Base-by-base conservation (phyloP, 2,329 filamentous ascomycete species). In the Onygenales sp. region DNA sequence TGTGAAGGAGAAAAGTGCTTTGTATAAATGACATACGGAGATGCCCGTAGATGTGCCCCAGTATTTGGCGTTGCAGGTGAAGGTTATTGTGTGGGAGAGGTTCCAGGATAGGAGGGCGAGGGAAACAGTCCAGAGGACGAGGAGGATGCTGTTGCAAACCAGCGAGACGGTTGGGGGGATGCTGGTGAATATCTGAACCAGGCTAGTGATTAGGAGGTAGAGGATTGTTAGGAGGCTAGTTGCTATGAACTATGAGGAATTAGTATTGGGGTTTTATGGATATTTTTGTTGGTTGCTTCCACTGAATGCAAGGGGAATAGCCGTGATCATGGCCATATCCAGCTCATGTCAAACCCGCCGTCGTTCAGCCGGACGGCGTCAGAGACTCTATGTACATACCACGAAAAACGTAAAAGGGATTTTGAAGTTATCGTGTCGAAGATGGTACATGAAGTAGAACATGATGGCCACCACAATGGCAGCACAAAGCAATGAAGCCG, bases 331-430 rank as follows among this genome's bases (percentile, higher is more conserved):
- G 21, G 21, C 21, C 4, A 27, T 27, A 27, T 27, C 21, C 21
- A 27, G 21, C 21, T 27, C 21, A 27, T 27, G 21, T 27, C 21
- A 27, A 27, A 27, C 21, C 3, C 21, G 4, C 21, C 21, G 21
- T 27, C 21, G 21, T 27, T 4, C 21, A 27, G 21, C 21, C 21
- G 3, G 1, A 5, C 21, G 21, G 3, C 3, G 21, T 27, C 21
- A 5, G 21, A 27, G 21, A 27, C 21, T 4, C 21, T 27, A 27
- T 27, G 21, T 39, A 59, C 74, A 57, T 72, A 83, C 80, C 56
- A 82, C 66, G 14, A 83, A 70, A 61, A 83, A 83, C 2, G 79
- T 80, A 75, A 78, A 83, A 0, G 81, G 81, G 3, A 80, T 67
- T 45, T 70, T 72, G 65, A 75, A 80, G 48, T 74, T 65, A 56